These are phyloP conservation scores for Dryadomyces quercus-mongolicae DNA, from an alignment of 2,329 filamentous ascomycete species.

Conservation along the genomic window DNA sequence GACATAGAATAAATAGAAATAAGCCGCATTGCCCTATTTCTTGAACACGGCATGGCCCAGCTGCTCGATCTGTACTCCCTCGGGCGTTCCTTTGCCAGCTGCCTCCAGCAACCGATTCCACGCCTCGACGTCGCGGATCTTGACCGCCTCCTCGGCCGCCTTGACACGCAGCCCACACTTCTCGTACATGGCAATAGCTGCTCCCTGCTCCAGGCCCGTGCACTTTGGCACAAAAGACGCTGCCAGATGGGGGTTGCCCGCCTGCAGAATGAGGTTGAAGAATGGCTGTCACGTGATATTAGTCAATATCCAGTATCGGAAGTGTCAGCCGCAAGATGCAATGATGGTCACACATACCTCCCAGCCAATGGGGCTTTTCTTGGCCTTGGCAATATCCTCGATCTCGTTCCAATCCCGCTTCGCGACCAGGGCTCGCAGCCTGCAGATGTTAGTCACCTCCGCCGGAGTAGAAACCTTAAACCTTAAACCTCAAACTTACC, in stretches of 20 bases:
- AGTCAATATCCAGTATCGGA: neutral
- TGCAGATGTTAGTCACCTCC: conserved; percentile 17
- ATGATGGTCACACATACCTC: conserved; percentile 54
- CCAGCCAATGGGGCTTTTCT: conserved; percentile 93
- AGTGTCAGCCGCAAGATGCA: neutral
- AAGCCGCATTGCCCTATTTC: conserved; percentile 18
- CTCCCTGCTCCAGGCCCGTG: conserved; percentile 52
- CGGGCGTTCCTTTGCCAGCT: conserved; percentile 55
- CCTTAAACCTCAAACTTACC: conserved; percentile 24
- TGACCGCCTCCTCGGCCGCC: conserved; percentile 84
- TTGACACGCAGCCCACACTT: conserved; percentile 85
- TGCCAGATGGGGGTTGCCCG: conserved; percentile 81
- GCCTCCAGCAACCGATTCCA: conserved; percentile 63
- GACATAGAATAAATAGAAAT: neutral
- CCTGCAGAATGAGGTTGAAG: conserved; percentile 77
- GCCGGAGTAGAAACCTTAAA: neutral
- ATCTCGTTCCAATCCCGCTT: conserved; percentile 88
- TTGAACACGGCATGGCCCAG: conserved; percentile 51
- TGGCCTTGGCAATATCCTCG: conserved; percentile 66
- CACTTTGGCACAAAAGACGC: conserved; percentile 81
- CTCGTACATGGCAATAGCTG: conserved; percentile 83
- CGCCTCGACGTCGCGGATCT: conserved; percentile 64
- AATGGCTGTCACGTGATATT: conserved; percentile 49
- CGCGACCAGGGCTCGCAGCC: conserved; percentile 76
- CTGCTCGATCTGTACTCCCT: conserved; percentile 70